Conservation (phyloP, 495 filamentous ascomycete species). For the Melanomma pulvis-pyrius region DNA sequence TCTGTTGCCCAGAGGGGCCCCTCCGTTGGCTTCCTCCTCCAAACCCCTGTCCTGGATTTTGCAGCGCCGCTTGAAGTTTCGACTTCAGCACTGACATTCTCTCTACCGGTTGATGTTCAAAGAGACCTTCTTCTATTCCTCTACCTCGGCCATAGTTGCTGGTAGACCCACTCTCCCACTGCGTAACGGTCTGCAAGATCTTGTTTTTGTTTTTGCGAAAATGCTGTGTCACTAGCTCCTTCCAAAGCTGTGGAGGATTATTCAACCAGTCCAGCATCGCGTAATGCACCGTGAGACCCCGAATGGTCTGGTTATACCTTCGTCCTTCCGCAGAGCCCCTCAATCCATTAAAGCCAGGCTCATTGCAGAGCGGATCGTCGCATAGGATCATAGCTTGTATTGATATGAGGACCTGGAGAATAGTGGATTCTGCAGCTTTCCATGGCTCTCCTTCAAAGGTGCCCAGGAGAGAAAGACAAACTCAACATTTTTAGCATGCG, state of each 20-base stretch:
- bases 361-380: slow-evolving; percentile 61
- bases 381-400: slow-evolving; percentile 66
- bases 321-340: slow-evolving; percentile 35
- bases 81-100: background rate
- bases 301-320: slow-evolving; percentile 48
- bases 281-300: slow-evolving; percentile 47
- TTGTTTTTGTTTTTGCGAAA: slow-evolving; percentile 17
- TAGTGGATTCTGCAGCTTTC: slow-evolving; percentile 56
- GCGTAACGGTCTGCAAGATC: slow-evolving; percentile 21
- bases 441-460: slow-evolving; percentile 62
- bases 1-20: too few relatives aligned
- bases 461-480: slow-evolving; percentile 63
- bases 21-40: too few relatives aligned
- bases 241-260: slow-evolving; percentile 26
- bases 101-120: background rate
- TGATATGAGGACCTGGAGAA: slow-evolving; percentile 62
- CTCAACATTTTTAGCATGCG: slow-evolving; percentile 28
- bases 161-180: background rate
- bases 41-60: too few relatives aligned
- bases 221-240: slow-evolving; percentile 17
- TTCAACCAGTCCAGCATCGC: slow-evolving; percentile 57
- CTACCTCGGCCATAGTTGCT: too few relatives aligned
- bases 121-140: too few relatives aligned
- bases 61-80: background rate
- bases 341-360: slow-evolving; percentile 52